phyloP scores from a whole-genome alignment of 2,329 filamentous ascomycete species.

The Aspergillus pseudoglaucus region DNA sequence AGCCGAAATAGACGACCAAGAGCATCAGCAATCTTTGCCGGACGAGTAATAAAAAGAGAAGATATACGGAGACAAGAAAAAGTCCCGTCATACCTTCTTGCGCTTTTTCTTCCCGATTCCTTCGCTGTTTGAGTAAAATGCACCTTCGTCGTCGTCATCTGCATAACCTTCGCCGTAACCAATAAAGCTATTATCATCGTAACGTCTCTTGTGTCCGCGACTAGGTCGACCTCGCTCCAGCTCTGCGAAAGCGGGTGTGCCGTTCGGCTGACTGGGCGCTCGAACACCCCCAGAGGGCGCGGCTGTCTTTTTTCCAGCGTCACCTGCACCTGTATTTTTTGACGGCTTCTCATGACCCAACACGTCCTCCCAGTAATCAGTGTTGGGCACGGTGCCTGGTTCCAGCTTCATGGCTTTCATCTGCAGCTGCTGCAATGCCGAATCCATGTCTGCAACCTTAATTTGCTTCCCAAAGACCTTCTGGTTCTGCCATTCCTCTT shows the following conservation, averaged over 20 bases:
- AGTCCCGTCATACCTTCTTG: constrained; percentile 37
- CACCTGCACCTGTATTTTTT: constrained; percentile 26
- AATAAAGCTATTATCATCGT: constrained; percentile 46
- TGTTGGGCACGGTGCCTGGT: constrained; percentile 40
- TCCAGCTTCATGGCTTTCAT: constrained; percentile 43
- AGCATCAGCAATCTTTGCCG: constrained; percentile 4
- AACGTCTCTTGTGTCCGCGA: constrained; percentile 45
- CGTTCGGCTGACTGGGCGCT: constrained; percentile 20
- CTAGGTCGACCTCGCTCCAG: constrained; percentile 34
- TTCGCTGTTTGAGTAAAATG: constrained; percentile 39
- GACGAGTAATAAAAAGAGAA: not conserved
- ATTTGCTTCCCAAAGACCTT: constrained; percentile 44
- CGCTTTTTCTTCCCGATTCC: constrained; percentile 42
- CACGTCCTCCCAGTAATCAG: constrained; percentile 44
- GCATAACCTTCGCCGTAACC: constrained; percentile 47
- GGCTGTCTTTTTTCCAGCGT: constrained; percentile 24
- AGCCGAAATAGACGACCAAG: constrained; percentile 4
- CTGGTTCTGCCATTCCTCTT: constrained; percentile 47
- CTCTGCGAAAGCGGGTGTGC: constrained; percentile 24
- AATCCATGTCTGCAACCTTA: constrained; percentile 36
- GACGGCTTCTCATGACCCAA: constrained; percentile 43
- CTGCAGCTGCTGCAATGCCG: constrained; percentile 36
- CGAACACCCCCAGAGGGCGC: constrained; percentile 18
- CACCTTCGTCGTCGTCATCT: constrained; percentile 42
- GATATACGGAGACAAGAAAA: not conserved